Evolutionary conservation across 2,329 filamentous ascomycete species (phyloP).

Genomic region (Pseudogymnoascus pannorum): DNA sequence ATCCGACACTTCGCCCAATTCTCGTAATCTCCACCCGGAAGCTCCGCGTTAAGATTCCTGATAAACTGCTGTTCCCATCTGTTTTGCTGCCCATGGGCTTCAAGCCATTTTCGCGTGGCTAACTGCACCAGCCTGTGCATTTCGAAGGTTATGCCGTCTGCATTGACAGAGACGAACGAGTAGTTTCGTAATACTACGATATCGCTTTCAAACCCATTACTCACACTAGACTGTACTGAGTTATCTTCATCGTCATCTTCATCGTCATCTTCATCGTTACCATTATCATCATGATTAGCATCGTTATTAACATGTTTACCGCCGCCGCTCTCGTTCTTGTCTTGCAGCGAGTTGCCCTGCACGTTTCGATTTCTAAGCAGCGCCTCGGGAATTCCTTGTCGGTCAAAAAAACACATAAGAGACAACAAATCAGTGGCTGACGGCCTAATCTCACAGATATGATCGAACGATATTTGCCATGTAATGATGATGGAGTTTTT

Average conservation of each 20-base stretch:
- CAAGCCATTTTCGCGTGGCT: conserved; percentile 30
- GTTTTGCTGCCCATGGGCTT: conserved; percentile 22
- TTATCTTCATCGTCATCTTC: conserved; percentile 14
- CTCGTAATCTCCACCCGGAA: conserved; percentile 20
- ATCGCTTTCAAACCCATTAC: conserved; percentile 28
- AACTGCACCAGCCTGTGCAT: conserved; percentile 39
- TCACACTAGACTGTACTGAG: conserved; percentile 13
- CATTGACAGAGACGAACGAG: conserved; percentile 29
- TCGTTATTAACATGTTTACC: conserved; percentile 11
- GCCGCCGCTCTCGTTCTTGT: conserved; percentile 6
- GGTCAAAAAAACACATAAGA: conserved; percentile 41
- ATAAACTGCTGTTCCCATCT: conserved; percentile 28
- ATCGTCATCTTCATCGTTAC: too few species aligned
- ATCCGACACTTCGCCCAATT: conserved; percentile 19
- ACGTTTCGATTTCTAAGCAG: conserved; percentile 22
- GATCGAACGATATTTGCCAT: conserved; percentile 32
- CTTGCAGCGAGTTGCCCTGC: conserved; percentile 10
- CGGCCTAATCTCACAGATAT: conserved; percentile 29
- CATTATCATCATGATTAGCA: neutral
- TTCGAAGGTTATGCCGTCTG: conserved; percentile 26
- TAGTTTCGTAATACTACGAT: conserved; percentile 30
- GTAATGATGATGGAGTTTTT: conserved; percentile 32
- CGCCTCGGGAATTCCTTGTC: conserved; percentile 33
- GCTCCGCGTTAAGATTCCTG: conserved; percentile 20
- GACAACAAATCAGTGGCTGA: conserved; percentile 37